phyloP scores from a whole-genome alignment of 768 basidiomycete genomes.

The Hericium erinaceus region DNA sequence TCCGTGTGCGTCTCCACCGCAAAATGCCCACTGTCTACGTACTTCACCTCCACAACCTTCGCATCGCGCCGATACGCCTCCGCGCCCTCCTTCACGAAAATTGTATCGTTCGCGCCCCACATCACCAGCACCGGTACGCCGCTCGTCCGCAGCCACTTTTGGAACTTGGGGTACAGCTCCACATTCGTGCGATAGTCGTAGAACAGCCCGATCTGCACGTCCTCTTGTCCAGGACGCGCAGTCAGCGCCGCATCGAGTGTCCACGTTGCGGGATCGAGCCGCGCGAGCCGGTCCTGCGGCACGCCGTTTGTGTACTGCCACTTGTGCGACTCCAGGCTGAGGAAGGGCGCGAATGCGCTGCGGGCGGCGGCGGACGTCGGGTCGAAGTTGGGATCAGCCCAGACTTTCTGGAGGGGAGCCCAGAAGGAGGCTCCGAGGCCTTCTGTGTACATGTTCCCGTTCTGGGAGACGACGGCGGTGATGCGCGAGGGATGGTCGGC shows the following conservation, averaged over 20 bases:
- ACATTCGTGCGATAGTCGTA: conserved; percentile 33
- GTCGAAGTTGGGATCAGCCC: conserved; percentile 14
- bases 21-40: conserved; percentile 39
- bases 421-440: conserved; percentile 34
- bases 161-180: conserved; percentile 34
- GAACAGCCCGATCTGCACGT: conserved; percentile 36
- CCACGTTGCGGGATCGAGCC: conserved; percentile 30
- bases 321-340: conserved; percentile 26
- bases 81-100: conserved; percentile 36
- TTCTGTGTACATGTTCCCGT: conserved; percentile 39
- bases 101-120: conserved; percentile 38
- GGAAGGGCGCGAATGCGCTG: conserved; percentile 15
- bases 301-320: conserved; percentile 30
- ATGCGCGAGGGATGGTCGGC: conserved; percentile 31
- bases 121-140: conserved; percentile 34
- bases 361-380: conserved; percentile 18
- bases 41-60: conserved; percentile 27
- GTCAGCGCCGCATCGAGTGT: conserved; percentile 34
- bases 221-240: conserved; percentile 28
- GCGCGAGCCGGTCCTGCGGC: conserved; percentile 21
- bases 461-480: conserved; percentile 37
- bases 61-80: conserved; percentile 33
- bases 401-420: conserved; percentile 24
- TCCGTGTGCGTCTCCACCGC: conserved; percentile 26
- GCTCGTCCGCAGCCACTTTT: conserved; percentile 30